phyloP scores from a whole-genome alignment of 106 monocot species.

The Agapanthus africanus region DNA sequence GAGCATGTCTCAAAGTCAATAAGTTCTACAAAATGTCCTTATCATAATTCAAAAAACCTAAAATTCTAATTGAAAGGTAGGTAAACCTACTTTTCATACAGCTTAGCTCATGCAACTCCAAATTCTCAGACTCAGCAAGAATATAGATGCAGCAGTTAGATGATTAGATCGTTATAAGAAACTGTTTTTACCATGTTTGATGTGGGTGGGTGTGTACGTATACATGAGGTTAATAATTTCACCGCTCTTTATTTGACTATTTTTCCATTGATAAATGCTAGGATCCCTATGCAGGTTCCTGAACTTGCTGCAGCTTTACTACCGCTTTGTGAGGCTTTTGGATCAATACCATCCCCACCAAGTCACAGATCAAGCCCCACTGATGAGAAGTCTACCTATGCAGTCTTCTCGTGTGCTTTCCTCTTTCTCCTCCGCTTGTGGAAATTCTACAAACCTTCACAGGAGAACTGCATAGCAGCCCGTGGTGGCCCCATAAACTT shows the following conservation, averaged over 20 bases:
- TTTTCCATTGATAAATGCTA: no score
- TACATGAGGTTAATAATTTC: no score
- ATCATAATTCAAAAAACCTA: no score
- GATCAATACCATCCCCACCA: slow-evolving; percentile 52
- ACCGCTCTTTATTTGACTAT: no score
- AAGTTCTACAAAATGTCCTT: background rate
- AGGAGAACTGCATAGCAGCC: slow-evolving; percentile 47
- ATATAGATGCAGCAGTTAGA: no score
- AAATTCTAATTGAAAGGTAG: no score
- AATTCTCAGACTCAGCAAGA: no score
- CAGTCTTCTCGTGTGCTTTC: slow-evolving; percentile 87
- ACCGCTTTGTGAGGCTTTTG: slow-evolving; percentile 91
- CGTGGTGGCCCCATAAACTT: slow-evolving; percentile 34
- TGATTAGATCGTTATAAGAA: no score
- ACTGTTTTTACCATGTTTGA: no score
- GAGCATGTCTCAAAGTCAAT: background rate
- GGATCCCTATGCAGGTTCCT: slow-evolving; percentile 47
- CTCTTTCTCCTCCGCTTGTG: slow-evolving; percentile 79
- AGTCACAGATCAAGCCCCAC: slow-evolving; percentile 26
- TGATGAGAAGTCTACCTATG: slow-evolving; percentile 57
- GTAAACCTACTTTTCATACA: no score
- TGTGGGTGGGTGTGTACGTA: no score
- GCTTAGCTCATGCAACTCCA: no score
- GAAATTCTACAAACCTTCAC: slow-evolving; percentile 81
- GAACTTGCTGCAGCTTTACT: slow-evolving; percentile 82